A percentile compares a stretch with the other conserved stretches of the same genome.
Evolutionary conservation across 148 eudicot species (phyloP).

Genomic region (Fagopyrum homotropicum): DNA sequence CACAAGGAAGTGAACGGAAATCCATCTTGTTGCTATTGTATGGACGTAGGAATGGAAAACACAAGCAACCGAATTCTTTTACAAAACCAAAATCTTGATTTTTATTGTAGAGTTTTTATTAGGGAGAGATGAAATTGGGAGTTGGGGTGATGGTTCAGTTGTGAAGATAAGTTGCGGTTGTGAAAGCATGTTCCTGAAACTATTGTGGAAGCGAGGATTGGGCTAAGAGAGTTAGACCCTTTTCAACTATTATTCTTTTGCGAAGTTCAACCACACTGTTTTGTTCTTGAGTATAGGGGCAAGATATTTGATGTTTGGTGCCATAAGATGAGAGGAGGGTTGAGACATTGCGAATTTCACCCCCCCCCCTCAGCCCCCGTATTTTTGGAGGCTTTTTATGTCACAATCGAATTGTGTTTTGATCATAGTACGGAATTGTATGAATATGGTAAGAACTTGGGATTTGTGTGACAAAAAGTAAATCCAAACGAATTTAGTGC

Average conservation of each 20-base stretch:
- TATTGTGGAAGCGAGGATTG: no score
- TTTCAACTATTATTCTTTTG: neutral
- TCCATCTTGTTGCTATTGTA: no score
- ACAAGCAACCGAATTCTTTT: neutral
- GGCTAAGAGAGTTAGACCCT: no score
- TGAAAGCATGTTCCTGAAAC: no score
- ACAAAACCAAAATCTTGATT: no score
- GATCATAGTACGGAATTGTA: neutral
- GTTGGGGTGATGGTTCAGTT: no score
- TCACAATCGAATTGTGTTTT: neutral
- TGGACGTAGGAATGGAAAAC: neutral
- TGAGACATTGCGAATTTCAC: neutral
- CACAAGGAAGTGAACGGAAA: no score
- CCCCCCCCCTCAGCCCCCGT: neutral
- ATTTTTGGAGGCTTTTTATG: neutral
- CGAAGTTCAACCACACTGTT: neutral
- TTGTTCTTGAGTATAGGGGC: neutral
- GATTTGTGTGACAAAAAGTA: neutral
- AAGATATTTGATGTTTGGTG: neutral
- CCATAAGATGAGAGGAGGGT: neutral
- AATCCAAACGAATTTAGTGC: neutral
- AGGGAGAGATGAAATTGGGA: neutral
- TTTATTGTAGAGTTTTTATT: neutral
- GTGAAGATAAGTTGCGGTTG: no score
- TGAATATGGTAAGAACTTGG: neutral